Base-by-base conservation (phyloP, 2,329 filamentous ascomycete species). In the Fusarium brevicatenulatum region DNA sequence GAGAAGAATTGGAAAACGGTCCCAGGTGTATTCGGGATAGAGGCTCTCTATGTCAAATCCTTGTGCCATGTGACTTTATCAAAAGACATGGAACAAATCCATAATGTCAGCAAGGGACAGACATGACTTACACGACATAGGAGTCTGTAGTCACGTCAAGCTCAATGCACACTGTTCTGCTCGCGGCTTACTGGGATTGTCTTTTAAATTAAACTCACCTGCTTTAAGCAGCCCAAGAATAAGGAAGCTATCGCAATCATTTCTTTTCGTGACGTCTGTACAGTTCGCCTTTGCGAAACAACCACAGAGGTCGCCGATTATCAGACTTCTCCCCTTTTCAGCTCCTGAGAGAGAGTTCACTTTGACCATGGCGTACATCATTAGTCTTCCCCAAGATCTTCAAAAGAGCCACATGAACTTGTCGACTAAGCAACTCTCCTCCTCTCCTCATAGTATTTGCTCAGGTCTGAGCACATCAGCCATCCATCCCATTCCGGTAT, bases 21-120 rank as follows among this genome's bases (percentile, higher is more conserved):
- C 1, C 9, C 0, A 1, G 23, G 19, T 25, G 5, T 1, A 16
- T 25, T 6, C 4, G 5, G 7, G 23, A 19, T 13, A 25, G 11
- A 19, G 16, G 7, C 23, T 25, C 42, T 25, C 4, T 13, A 44
- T 12, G 19, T 6, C 7, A 25, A 18, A 44, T 25, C 9, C 0
- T 3, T 25, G 0, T 25, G 23, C 3, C 16, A 13, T 19, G 7
- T 0, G 10, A 3, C 16, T 44, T 44, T 7, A 43, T 18, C 23
- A 25, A 18, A 9, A 19, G 5, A 18, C 7, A 44, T 12, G 23
- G 16, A 44, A 44, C 25, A 12, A 25, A 18, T 19, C n/a, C 16
- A 25, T 18, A 25, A 9, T 11, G 16, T 9, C 7, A 19, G 16
- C 18, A 7, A 25, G 15, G 15, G 16, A 15, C n/a, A 44, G 16